phyloP scores from a whole-genome alignment of 2,329 filamentous ascomycete species.

The Fusarium piperis region DNA sequence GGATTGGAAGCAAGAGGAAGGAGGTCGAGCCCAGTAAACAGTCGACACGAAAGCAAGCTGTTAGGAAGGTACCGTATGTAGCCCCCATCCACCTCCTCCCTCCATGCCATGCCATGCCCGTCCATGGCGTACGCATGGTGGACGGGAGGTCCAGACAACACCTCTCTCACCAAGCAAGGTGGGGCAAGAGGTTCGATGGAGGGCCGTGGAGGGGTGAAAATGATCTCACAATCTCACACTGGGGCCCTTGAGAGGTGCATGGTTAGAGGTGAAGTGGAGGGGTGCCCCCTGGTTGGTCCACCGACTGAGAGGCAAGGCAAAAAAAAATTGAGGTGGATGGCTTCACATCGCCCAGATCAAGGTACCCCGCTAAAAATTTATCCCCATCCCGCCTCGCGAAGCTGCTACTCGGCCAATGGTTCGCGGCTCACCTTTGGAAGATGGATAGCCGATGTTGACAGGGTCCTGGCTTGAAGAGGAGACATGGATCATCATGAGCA shows the following conservation, averaged over 20 bases:
- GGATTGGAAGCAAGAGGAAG: constrained; percentile 27
- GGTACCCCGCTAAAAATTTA: constrained; percentile 30
- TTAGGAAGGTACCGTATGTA: constrained; percentile 13
- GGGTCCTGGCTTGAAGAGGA: not conserved
- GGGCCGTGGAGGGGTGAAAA: constrained; percentile 27
- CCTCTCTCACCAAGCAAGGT: constrained; percentile 33
- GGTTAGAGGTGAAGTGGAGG: constrained; percentile 10
- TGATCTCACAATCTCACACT: constrained; percentile 31
- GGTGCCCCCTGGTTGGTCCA: constrained; percentile 14
- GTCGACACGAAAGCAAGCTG: constrained; percentile 37
- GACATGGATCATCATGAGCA: constrained; percentile 15
- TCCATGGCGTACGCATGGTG: not conserved
- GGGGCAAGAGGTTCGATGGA: constrained; percentile 31
- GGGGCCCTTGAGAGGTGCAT: constrained; percentile 7
- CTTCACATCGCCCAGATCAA: constrained; percentile 28
- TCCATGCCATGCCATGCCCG: not conserved
- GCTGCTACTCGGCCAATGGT: constrained; percentile 14
- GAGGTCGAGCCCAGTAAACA: constrained; percentile 31
- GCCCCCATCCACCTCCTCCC: constrained; percentile 7
- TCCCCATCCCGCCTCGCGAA: constrained; percentile 20
- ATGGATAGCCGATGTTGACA: constrained; percentile 9
- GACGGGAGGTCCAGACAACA: constrained; percentile 12
- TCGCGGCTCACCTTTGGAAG: constrained; percentile 15
- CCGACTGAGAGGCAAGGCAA: not conserved
- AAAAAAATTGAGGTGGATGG: not conserved